Conservation (phyloP, 371 early-diverging fungal species). For the Syncephalastrum monosporum region DNA sequence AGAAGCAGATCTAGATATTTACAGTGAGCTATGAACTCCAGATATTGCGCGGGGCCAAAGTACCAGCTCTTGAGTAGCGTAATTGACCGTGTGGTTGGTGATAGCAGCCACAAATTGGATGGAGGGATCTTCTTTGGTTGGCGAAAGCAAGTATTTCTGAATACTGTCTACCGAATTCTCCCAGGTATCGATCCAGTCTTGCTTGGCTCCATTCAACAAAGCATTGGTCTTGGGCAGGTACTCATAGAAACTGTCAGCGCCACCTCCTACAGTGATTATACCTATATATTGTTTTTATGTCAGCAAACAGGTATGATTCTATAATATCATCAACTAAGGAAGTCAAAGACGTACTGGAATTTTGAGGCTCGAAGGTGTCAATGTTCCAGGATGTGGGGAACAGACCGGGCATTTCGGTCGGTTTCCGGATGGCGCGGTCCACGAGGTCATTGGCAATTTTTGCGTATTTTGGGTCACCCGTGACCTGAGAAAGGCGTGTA, state of each 20-base stretch:
- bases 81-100: conserved; percentile 12
- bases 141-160: conserved; percentile 42
- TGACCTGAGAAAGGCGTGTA: conserved; percentile 77
- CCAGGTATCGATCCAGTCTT: conserved; percentile 42
- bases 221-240: conserved; percentile 73
- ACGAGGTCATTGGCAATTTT: conserved; percentile 63
- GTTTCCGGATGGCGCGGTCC: conserved; percentile 25
- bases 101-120: conserved; percentile 39
- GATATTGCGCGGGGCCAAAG: not conserved
- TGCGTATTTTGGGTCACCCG: conserved; percentile 67
- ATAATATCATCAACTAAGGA: not conserved
- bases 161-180: conserved; percentile 44
- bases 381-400: conserved; percentile 61
- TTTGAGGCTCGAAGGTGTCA: conserved; percentile 43
- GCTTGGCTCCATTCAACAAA: conserved; percentile 45
- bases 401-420: conserved; percentile 63
- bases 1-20: conserved; percentile 38
- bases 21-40: not conserved
- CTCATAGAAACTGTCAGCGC: conserved; percentile 90
- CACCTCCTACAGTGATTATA: conserved; percentile 52
- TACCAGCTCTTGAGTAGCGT: conserved; percentile 43
- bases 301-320: not conserved
- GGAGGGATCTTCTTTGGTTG: conserved; percentile 27
- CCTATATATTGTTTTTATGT: conserved; percentile 6
- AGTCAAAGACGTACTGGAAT: conserved; percentile 26